Evolutionary conservation across 2,329 filamentous ascomycete species (phyloP).

Genomic region (Fusarium solani-melongenae): DNA sequence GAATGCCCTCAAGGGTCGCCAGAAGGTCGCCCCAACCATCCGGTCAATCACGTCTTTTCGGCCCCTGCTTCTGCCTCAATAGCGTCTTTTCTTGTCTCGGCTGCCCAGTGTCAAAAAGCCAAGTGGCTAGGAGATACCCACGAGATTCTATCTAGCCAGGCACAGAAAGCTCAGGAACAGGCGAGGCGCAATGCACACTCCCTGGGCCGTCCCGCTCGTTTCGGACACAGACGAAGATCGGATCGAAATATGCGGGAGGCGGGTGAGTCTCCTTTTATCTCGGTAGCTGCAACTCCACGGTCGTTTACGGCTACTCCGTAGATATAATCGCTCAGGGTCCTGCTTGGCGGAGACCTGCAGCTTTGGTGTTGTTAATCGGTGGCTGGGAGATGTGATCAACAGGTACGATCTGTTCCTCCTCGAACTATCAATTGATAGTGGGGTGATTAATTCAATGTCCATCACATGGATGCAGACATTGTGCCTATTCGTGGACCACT

Average conservation of each 20-base stretch:
- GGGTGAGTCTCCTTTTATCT: conserved; percentile 6
- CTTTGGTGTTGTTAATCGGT: conserved; percentile 1
- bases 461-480: neutral
- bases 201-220: conserved; percentile 29
- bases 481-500: neutral
- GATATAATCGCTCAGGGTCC: neutral
- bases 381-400: conserved; percentile 31
- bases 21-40: neutral
- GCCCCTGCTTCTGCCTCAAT: neutral
- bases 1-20: neutral
- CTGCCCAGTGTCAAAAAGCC: neutral
- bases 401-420: conserved; percentile 27
- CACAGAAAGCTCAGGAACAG: conserved; percentile 20
- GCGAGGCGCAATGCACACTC: conserved; percentile 14
- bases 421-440: neutral
- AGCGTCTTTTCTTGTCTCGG: conserved; percentile 5
- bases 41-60: neutral
- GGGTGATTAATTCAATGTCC: neutral
- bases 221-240: conserved; percentile 10
- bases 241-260: conserved; percentile 2
- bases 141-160: neutral
- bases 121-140: conserved; percentile 14
- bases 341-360: neutral
- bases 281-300: conserved; percentile 3
- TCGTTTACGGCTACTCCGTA: neutral